Evolutionary conservation across 257 asterid species (phyloP), one percentile per base, ranked within the genome.

Genomic region (Solanum sitiens): DNA sequence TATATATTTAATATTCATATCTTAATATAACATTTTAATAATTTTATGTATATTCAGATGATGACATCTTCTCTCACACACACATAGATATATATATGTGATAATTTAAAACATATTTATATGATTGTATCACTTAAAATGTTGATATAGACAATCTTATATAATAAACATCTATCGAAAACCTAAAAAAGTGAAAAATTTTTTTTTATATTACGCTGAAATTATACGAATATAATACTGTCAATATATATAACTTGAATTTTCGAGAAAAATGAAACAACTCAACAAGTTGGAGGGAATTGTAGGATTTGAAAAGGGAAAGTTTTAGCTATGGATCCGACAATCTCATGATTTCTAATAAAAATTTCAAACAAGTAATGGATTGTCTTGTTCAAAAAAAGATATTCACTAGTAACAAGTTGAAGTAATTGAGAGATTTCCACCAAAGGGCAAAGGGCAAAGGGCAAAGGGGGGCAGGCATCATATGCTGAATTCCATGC

Each of bases 401-500:
- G 77, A 91, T 88, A 56, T 18, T 56, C 65, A 56, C 65, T 18
- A 88, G 90, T 59, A 77, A 92, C 93, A 92, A 92, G 90, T 91
- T 94, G 93, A 93, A 93, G 95, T 94, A 93, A 91, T 63, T 42
- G 84, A 86, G 87, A 39, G 87, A 40, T n/a, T 7, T 56, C 63
- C 45, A 89, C 70, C 39, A 32, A 87, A 65, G 20, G 70, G 33
- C 39, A 75, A 67, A 65, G 32, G 68, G 63, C 61, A 53, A 53
- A 53, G 61, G 61, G 61, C 63, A 53, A 53, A 53, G 63, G 63
- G 63, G 47, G 71, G 82, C 87, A 76, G 88, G 79, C 83, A 53
- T 53, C 63, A 70, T 87, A 91, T 90, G 93, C 94, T 94, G 99
- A 96, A 96, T 96, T 96, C 98, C 95, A 96, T 95, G 99, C 98